Base-by-base conservation (phyloP, 768 basidiomycete species). In the Hemileccinum rubropunctum region DNA sequence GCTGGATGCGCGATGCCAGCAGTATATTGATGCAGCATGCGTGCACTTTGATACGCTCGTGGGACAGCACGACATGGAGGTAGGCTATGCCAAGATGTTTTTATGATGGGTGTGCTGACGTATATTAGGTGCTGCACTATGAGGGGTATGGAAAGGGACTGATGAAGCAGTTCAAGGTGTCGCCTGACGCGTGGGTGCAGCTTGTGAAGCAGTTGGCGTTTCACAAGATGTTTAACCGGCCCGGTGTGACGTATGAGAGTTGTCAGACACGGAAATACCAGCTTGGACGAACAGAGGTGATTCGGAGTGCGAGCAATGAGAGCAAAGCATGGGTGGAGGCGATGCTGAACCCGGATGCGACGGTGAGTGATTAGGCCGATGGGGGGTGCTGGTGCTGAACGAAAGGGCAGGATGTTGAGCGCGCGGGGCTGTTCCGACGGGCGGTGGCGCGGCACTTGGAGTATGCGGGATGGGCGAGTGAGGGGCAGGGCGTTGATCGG, bases 131-230 rank as follows among this genome's bases (percentile, higher is more conserved):
- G 21, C 73, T 91, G 39, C 86, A 94, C 62, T 94, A 91, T 58
- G 82, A 86, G 60, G 88, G 83, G 5, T 97, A 94, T 66, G 97
- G 97, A 52, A 95, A 95, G 72, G 75, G 80, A 58, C 68, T 79
- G 58, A 90, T 94, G 73, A 98, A 97, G 74, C 77, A 74, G 49
- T 81, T 79, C 77, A 85, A 85, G 61, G 75, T 81, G 41, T 93
- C 90, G 1, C 97, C 95, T 0, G 97, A 99, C 62, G 94, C 95
- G 23, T 94, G 93, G 84, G 90, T 79, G 15, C 97, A 99, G 71
- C 78, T 98, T 47, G 84, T 95, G 58, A 98, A 95, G 74, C 95
- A 98, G 70, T 84, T 98, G 41, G 95, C 95, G 18, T 98, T 91
- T 75, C 83, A 88, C 68, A 94, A 95, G 72, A 81, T 94, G 77